These are phyloP conservation scores for Avena insularis DNA, from an alignment of 176 grass and related monocot species.

Conservation along the genomic window DNA sequence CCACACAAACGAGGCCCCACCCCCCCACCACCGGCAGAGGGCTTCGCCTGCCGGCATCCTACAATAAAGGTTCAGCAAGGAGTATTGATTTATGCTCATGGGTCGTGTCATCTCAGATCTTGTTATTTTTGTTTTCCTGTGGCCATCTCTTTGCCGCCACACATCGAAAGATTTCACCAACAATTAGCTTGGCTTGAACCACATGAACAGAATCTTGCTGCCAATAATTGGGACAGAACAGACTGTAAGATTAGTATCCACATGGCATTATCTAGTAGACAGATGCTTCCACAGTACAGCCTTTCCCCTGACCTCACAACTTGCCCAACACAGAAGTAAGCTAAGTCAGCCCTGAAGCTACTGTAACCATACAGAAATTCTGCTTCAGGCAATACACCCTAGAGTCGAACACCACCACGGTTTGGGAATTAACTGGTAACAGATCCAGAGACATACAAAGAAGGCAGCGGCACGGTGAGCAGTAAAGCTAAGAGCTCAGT, in stretches of 20 bases:
- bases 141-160: background rate
- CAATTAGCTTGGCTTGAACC: background rate
- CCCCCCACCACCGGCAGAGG: no score
- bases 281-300: background rate
- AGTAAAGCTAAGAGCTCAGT: conserved; percentile 24
- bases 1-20: no score
- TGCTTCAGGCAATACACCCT: background rate
- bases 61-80: no score
- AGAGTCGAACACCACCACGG: background rate
- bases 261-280: background rate
- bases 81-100: no score
- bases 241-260: background rate
- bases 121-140: no score
- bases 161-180: background rate
- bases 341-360: background rate
- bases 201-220: background rate
- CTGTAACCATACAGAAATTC: background rate
- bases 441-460: background rate
- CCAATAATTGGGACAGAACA: background rate
- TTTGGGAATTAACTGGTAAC: background rate
- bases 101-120: no score
- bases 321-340: background rate
- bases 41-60: no score
- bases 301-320: background rate
- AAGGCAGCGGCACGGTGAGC: conserved; percentile 32